Evolutionary conservation across 768 basidiomycete species (phyloP).

Genomic region (Phlebiopsis flavidoalba): DNA sequence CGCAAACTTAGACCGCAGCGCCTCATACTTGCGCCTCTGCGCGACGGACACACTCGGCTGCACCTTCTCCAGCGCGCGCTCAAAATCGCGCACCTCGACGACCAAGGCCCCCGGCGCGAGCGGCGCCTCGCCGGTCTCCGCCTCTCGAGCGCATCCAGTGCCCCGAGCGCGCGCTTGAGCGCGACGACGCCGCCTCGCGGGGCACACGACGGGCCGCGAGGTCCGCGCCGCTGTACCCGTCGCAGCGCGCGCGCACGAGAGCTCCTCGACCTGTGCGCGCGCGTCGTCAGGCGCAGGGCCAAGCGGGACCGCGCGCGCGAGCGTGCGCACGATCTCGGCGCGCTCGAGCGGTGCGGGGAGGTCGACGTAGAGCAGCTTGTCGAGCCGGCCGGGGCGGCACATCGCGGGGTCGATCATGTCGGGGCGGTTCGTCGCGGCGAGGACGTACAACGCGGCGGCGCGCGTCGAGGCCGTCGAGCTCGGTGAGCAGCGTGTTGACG

Average conservation of each 20-base stretch:
- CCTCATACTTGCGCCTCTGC: slow-evolving; percentile 82
- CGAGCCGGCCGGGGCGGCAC: slow-evolving; percentile 93
- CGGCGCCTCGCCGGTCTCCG: slow-evolving; percentile 36
- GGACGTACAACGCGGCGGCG: slow-evolving; percentile 88
- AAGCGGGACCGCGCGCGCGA: slow-evolving; percentile 68
- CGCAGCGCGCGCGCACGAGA: slow-evolving; percentile 65
- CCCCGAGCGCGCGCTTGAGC: slow-evolving; percentile 61
- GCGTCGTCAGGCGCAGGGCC: slow-evolving; percentile 20
- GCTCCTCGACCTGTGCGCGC: slow-evolving; percentile 28
- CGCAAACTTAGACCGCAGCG: slow-evolving; percentile 75
- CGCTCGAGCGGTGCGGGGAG: slow-evolving; percentile 71
- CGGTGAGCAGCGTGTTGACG: slow-evolving; percentile 91
- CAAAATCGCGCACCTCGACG: slow-evolving; percentile 55
- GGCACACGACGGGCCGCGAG: slow-evolving; percentile 66
- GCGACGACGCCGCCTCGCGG: slow-evolving; percentile 89
- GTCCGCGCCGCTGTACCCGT: slow-evolving; percentile 92
- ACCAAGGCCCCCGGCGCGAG: slow-evolving; percentile 25
- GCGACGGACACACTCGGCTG: slow-evolving; percentile 77
- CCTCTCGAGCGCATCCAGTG: slow-evolving; percentile 61
- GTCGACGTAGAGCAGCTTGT: slow-evolving; percentile 93
- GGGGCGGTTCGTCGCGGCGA: slow-evolving; percentile 91
- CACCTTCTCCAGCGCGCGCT: slow-evolving; percentile 70
- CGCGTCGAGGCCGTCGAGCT: slow-evolving; percentile 86
- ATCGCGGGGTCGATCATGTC: slow-evolving; percentile 98
- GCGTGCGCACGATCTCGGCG: slow-evolving; percentile 77